These are phyloP conservation scores for Pontederia crassipes DNA, from an alignment of 176 grass and related monocot genomes.

Conservation along the genomic window DNA sequence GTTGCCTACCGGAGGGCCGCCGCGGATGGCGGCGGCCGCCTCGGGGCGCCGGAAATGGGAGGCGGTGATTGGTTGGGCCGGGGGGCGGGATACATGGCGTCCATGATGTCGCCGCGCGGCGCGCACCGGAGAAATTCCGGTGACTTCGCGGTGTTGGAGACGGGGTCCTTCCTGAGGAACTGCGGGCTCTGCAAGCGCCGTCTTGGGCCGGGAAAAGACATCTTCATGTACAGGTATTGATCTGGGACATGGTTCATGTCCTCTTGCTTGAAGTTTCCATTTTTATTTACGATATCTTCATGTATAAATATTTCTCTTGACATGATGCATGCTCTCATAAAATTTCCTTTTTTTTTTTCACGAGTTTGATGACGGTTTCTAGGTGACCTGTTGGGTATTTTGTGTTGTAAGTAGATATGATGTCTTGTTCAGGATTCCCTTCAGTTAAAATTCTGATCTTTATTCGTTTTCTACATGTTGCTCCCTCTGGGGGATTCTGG, in stretches of 20 bases:
- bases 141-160: neutral
- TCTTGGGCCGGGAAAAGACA: neutral
- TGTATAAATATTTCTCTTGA: neutral
- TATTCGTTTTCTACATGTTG: no score
- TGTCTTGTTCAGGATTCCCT: no score
- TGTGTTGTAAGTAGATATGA: no score
- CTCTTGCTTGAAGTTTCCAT: neutral
- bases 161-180: neutral
- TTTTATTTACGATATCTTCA: neutral
- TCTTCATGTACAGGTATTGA: slow-evolving; percentile 7
- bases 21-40: no score
- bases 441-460: no score
- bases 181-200: slow-evolving; percentile 6
- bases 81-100: no score
- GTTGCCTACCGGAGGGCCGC: neutral
- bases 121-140: neutral
- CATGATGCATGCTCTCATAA: neutral
- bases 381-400: no score
- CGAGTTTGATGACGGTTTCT: no score
- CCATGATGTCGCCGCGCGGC: neutral
- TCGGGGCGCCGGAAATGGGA: no score
- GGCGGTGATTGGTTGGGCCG: no score
- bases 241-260: neutral
- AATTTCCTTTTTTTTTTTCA: neutral
- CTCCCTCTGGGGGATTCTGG: no score